Evolutionary conservation across 805 yeast genomes (phyloP), one percentile per base, ranked within the genome.

Genomic region (Lachancea nothofagi): DNA sequence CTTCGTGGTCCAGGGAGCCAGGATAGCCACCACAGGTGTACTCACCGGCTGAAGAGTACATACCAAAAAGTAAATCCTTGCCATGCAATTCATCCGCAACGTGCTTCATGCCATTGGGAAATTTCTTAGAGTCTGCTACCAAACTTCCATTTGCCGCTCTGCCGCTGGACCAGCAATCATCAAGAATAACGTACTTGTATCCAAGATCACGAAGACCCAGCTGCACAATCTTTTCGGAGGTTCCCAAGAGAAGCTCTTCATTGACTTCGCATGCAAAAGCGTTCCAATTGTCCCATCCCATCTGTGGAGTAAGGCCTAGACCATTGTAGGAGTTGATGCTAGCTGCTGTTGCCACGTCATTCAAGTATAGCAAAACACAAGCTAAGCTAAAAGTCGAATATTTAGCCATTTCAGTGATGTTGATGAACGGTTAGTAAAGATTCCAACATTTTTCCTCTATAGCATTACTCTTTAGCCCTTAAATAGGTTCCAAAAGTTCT

Each of bases 11-110:
- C 17, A 59, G 48, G 1, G 61, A 57, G 3, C 62, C 64, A 28
- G 57, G 52, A 33, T 55, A 57, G 6, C 61, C 54, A 22, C 54
- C 62, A 42, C 63, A 59, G 7, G 64, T 59, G 41, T 48, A 55
- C 29, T 45, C 51, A n/a, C 64, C 64, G 28, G 64, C 64, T 17
- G 55, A 48, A 4, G 61, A 54, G 42, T 59, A 59, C 61, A 59
- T 58, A n/a, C 64, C 64, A 35, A 53, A 58, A 28, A 51, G 44
- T 29, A 58, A 47, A 4, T 54, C 58, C 29, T 43, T 26, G 13
- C 41, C 48, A 39, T 59, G 63, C 13, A 59, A 44, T 23, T 41
- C 9, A 27, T 59, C 59, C 9, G 59, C 38, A 19, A 58, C 42
- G 14, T 43, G 32, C 18, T 41, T 43, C 46, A 57, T 54, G 14